phyloP scores from a whole-genome alignment of 179 eudicot species.

The Beta lomatogona region DNA sequence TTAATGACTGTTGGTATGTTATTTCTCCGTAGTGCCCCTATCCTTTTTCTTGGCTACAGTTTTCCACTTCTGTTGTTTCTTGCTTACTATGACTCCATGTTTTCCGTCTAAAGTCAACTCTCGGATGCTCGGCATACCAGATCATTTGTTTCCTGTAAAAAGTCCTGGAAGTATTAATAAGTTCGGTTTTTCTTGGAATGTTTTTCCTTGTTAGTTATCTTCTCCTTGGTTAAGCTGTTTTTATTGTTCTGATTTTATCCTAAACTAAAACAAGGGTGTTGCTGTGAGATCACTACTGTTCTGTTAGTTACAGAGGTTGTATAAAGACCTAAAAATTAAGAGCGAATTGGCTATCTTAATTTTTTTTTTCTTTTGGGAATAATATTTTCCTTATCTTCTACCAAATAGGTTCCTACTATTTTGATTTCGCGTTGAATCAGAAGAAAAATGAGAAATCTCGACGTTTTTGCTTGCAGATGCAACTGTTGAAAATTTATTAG shows the following conservation, averaged over 20 bases:
- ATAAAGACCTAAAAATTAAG: neutral
- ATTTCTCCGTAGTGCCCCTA: neutral
- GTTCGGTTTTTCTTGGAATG: neutral
- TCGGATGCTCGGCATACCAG: neutral
- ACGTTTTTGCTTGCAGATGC: too few relatives aligned
- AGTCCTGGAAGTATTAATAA: neutral
- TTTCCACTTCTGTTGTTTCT: neutral
- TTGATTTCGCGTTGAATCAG: neutral
- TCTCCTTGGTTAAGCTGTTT: neutral
- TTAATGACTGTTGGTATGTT: conserved; percentile 69
- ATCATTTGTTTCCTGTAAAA: neutral
- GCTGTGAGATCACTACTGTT: neutral
- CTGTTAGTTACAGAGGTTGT: neutral
- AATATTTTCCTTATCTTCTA: neutral
- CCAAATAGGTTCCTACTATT: neutral
- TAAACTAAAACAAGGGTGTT: neutral
- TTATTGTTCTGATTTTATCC: too few relatives aligned
- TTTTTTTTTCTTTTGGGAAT: neutral
- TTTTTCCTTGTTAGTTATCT: neutral
- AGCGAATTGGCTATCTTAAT: neutral
- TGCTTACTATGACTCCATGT: neutral
- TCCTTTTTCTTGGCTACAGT: neutral
- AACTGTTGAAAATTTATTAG: too few relatives aligned
- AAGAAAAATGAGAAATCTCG: too few relatives aligned
- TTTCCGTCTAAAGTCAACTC: neutral